These are phyloP conservation scores for Colletotrichum lindemuthianum DNA, from an alignment of 2,329 filamentous ascomycete genomes.

Conservation along the genomic window DNA sequence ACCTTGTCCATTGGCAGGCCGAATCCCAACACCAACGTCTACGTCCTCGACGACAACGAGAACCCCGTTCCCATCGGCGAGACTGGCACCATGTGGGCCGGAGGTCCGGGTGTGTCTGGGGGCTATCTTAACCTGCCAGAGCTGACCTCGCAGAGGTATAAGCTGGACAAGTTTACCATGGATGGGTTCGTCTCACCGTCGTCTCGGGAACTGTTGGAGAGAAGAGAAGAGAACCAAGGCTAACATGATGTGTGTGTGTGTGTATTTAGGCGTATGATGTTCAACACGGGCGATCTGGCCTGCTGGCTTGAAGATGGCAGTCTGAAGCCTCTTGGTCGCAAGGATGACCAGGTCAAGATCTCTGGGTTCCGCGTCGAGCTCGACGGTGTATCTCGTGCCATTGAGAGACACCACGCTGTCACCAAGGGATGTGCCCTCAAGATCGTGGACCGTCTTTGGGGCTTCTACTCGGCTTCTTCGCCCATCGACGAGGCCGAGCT, in stretches of 20 bases:
- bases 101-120: conserved; percentile 63
- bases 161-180: conserved; percentile 59
- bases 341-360: conserved; percentile 72
- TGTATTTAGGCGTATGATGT: conserved; percentile 57
- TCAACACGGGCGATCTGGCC: conserved; percentile 69
- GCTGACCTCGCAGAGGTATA: conserved; percentile 60
- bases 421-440: conserved; percentile 58
- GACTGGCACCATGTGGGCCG: conserved; percentile 66
- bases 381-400: conserved; percentile 63
- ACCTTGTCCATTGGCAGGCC: conserved; percentile 64
- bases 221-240: background rate
- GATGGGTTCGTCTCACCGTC: conserved; percentile 55
- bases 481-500: conserved; percentile 49
- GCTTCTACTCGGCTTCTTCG: conserved; percentile 55
- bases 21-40: conserved; percentile 66
- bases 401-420: conserved; percentile 57
- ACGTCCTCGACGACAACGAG: conserved; percentile 58
- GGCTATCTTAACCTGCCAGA: conserved; percentile 65
- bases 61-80: conserved; percentile 57
- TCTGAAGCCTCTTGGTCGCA: conserved; percentile 64
- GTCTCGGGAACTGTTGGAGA: background rate
- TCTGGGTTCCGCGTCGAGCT: conserved; percentile 68
- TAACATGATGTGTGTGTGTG: too few relatives aligned
- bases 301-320: conserved; percentile 63
- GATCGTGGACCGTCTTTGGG: conserved; percentile 59